These are phyloP conservation scores for Tricholomella constricta DNA, from an alignment of 768 basidiomycete species.

Conservation along the genomic window DNA sequence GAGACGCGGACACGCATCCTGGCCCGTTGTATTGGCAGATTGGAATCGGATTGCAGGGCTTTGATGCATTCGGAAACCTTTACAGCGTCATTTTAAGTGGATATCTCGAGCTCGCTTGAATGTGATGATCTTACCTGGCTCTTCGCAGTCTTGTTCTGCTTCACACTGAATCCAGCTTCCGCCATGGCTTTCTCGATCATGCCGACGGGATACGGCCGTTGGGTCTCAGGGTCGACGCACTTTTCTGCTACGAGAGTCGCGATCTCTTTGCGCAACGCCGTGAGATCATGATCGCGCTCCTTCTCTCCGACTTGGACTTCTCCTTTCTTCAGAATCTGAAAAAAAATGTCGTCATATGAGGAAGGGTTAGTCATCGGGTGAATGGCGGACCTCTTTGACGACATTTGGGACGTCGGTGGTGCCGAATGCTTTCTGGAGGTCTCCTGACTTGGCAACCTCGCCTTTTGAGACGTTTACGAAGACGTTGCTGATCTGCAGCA, in stretches of 20 bases:
- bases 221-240: conserved; percentile 90
- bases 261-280: conserved; percentile 83
- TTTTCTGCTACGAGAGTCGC: conserved; percentile 94
- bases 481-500: conserved; percentile 94
- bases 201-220: conserved; percentile 87
- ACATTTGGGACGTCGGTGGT: conserved; percentile 70
- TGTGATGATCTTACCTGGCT: conserved; percentile 63
- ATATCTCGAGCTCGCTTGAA: background rate
- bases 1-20: conserved; percentile 89
- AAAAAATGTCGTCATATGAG: background rate
- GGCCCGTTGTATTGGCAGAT: conserved; percentile 91
- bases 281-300: conserved; percentile 89
- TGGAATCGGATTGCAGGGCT: conserved; percentile 75
- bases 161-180: conserved; percentile 91
- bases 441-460: conserved; percentile 84
- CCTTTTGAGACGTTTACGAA: conserved; percentile 98
- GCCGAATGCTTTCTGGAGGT: conserved; percentile 91
- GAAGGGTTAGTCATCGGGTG: background rate
- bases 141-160: conserved; percentile 88
- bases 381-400: conserved; percentile 72
- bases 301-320: conserved; percentile 98
- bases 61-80: conserved; percentile 91
- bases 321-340: conserved; percentile 96
- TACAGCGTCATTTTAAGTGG: background rate
- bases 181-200: conserved; percentile 99